A percentile compares a stretch with the other conserved stretches of the same genome.
Evolutionary conservation across 2,329 filamentous ascomycete genomes (phyloP).

Genomic region (Fusarium ambrosium): DNA sequence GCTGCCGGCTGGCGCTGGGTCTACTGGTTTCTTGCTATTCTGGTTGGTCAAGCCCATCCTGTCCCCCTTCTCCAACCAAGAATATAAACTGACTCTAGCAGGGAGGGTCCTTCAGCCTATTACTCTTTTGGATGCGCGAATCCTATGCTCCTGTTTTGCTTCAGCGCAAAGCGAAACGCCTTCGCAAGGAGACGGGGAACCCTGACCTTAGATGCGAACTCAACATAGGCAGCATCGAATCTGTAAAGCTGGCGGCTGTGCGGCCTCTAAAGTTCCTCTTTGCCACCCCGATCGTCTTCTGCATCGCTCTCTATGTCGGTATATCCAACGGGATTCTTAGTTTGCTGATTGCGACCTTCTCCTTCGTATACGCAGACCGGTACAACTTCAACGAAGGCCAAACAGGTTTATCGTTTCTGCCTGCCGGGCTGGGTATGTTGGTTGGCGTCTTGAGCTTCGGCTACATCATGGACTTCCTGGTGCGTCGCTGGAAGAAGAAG

Average conservation of each 20-base stretch:
- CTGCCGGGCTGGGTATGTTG: not conserved
- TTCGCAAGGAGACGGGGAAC: not conserved
- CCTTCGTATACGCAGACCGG: not conserved
- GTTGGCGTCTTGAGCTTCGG: not conserved
- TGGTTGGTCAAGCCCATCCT: not conserved
- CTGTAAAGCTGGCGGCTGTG: not conserved
- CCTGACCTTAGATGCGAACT: not conserved
- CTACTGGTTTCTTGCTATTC: not conserved
- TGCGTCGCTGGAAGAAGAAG: not conserved
- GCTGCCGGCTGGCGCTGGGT: not conserved
- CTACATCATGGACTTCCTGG: not conserved
- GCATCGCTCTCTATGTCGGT: not conserved
- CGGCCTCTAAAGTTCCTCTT: not conserved
- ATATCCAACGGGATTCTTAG: not conserved
- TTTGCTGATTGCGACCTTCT: not conserved
- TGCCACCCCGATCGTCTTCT: not conserved
- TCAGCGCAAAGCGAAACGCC: not conserved
- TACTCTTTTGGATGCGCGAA: not conserved
- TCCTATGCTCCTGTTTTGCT: not conserved
- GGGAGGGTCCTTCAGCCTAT: not conserved
- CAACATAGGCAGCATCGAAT: not conserved
- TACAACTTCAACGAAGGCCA: not conserved
- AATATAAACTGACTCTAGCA: not conserved
- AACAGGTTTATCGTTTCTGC: not conserved
- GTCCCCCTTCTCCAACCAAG: not conserved